Base-by-base conservation (phyloP, 2,329 filamentous ascomycete genomes). In the Cytospora piceae region DNA sequence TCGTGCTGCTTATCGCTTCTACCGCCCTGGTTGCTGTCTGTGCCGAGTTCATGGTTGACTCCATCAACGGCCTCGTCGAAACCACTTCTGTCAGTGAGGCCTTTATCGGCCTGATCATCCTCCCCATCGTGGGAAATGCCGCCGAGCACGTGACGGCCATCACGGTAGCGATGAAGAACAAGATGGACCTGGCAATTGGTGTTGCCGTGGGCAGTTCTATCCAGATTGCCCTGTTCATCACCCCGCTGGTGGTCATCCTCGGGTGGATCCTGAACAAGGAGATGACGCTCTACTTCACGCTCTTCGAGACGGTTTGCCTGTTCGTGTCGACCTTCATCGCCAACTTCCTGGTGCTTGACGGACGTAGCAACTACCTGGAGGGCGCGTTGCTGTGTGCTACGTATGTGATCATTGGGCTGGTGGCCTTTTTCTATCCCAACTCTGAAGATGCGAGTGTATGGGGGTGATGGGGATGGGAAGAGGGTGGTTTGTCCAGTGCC, bases 261-360 rank as follows among this genome's bases (percentile, higher is more conserved):
- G 89, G 88, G n/a, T 92, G 89, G 89, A 84, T 83, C 67, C 84
- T 91, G 75, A 78, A 82, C 67, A 85, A 84, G 67, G 82, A 88
- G n/a, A 91, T 92, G 88, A 85, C 90, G 32, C 83, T 96, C 39
- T 93, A 94, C 80, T 96, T 96, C 77, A 92, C 92, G 67, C 84
- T 93, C 58, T 96, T 96, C 77, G 92, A 96, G 83, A 96, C 92
- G 0, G 90, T 95, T 27, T 92, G 90, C 64, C 85, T 96, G 72
- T 96, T 96, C 77, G 87, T 94, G 60, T 91, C 88, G 60, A 89
- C 93, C 9, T 88, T 96, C 69, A 93, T 96, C 69, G 91, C 94
- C 77, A 95, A 94, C 78, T 96, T 95, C 74, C 79, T 96, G 67
- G 92, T 96, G 58, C 81, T 94, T 67, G 93, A 96, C 73, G 92